A percentile compares a stretch with the other conserved stretches of the same genome.
These are phyloP conservation scores for Pseudogymnoascus sp. DNA, from an alignment of 2,329 filamentous ascomycete species.

Conservation along the genomic window DNA sequence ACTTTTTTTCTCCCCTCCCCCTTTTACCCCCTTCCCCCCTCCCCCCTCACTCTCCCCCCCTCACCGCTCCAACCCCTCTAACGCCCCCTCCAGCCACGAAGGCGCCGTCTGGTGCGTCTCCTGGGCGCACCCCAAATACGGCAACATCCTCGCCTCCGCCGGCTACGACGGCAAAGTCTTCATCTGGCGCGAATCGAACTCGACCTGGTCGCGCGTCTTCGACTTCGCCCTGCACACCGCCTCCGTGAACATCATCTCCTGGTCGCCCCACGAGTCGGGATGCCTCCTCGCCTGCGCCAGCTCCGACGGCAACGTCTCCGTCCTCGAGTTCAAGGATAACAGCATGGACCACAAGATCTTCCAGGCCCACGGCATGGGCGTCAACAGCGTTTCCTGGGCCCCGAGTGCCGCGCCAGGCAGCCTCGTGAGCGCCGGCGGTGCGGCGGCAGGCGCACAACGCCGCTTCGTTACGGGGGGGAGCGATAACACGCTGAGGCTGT, in stretches of 20 bases:
- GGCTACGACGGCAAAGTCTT: conserved; percentile 97
- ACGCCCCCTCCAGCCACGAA: conserved; percentile 63
- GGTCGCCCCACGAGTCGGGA: conserved; percentile 94
- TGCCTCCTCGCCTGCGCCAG: conserved; percentile 92
- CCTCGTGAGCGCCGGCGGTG: conserved; percentile 64
- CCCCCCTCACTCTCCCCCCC: neutral
- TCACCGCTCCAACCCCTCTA: conserved; percentile 13
- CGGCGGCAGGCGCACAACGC: conserved; percentile 55
- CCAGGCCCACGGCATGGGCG: conserved; percentile 83
- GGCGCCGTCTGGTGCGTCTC: conserved; percentile 96
- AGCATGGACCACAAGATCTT: conserved; percentile 85
- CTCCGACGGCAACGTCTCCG: conserved; percentile 85
- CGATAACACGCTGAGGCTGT: conserved; percentile 90
- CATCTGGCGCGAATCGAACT: conserved; percentile 85
- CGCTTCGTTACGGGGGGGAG: conserved; percentile 92
- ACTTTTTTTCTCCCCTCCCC: neutral
- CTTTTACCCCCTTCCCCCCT: neutral
- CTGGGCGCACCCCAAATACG: conserved; percentile 98
- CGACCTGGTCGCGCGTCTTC: conserved; percentile 77
- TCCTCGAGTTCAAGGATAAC: conserved; percentile 96
- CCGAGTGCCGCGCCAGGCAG: conserved; percentile 77
- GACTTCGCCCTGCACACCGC: conserved; percentile 91
- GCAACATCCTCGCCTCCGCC: conserved; percentile 91
- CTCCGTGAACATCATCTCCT: conserved; percentile 91
- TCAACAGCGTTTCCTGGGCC: conserved; percentile 94